These are phyloP conservation scores for Syzygium jambos DNA, from an alignment of 345 rosid genomes.

Conservation along the genomic window DNA sequence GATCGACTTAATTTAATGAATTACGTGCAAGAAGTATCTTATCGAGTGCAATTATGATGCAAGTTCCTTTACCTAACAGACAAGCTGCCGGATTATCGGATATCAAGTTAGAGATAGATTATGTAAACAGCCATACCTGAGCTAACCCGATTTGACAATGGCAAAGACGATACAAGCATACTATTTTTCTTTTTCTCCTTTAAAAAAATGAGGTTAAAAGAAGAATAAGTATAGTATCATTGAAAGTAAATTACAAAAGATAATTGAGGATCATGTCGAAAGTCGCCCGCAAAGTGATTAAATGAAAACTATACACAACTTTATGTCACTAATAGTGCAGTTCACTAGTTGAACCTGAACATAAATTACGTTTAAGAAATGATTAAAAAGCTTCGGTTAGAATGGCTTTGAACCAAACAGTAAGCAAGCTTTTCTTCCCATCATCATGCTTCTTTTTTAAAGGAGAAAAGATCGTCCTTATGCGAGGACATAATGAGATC, in stretches of 20 bases:
- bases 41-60: neutral
- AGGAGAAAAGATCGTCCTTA: neutral
- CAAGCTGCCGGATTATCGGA: neutral
- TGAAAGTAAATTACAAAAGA: neutral
- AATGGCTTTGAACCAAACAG: neutral
- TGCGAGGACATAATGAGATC: slow-evolving; percentile 5
- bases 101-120: neutral
- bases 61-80: neutral
- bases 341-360: neutral
- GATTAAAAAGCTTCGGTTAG: neutral
- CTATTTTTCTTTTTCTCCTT: neutral
- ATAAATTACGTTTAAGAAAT: neutral
- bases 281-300: neutral
- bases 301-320: neutral
- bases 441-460: neutral
- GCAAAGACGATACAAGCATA: neutral
- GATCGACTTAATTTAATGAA: neutral
- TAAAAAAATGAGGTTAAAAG: neutral
- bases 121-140: neutral
- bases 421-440: neutral
- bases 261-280: neutral
- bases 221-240: neutral
- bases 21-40: neutral
- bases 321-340: neutral
- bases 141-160: neutral